These are phyloP conservation scores for Colletotrichum orchidophilum DNA, from an alignment of 2,329 filamentous ascomycete genomes.

Conservation along the genomic window DNA sequence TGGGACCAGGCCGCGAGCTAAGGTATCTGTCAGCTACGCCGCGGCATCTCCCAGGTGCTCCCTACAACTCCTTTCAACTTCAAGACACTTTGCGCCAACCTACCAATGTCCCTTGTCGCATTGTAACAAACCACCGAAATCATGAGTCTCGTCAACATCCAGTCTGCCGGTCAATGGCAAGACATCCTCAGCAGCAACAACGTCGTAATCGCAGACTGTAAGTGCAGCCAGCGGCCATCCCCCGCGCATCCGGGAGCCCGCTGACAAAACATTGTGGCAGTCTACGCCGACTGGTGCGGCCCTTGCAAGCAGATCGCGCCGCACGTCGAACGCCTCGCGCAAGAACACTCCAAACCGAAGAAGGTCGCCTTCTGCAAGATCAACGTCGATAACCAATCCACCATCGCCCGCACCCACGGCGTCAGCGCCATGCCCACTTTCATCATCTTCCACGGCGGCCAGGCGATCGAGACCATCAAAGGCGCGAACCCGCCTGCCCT, in stretches of 20 bases:
- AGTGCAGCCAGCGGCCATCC: conserved; percentile 46
- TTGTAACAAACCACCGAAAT: conserved; percentile 20
- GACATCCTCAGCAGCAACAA: conserved; percentile 76
- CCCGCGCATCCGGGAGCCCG: conserved; percentile 17
- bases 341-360: conserved; percentile 81
- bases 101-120: conserved; percentile 2
- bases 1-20: conserved; percentile 21
- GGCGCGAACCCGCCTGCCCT: conserved; percentile 85
- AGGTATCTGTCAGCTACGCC: conserved; percentile 13
- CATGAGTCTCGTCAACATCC: conserved; percentile 66
- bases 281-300: conserved; percentile 95
- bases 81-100: background rate
- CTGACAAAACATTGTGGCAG: conserved; percentile 56
- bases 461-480: conserved; percentile 77
- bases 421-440: conserved; percentile 95
- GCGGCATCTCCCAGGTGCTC: background rate
- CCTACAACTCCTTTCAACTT: background rate
- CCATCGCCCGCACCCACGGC: conserved; percentile 79
- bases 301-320: conserved; percentile 94
- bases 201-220: conserved; percentile 92
- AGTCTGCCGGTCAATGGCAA: conserved; percentile 76
- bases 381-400: conserved; percentile 84
- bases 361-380: conserved; percentile 92
- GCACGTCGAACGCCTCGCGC: conserved; percentile 84
- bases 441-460: conserved; percentile 83